phyloP scores from a whole-genome alignment of 2,329 filamentous ascomycete genomes.

The Aspergillus neotritici region DNA sequence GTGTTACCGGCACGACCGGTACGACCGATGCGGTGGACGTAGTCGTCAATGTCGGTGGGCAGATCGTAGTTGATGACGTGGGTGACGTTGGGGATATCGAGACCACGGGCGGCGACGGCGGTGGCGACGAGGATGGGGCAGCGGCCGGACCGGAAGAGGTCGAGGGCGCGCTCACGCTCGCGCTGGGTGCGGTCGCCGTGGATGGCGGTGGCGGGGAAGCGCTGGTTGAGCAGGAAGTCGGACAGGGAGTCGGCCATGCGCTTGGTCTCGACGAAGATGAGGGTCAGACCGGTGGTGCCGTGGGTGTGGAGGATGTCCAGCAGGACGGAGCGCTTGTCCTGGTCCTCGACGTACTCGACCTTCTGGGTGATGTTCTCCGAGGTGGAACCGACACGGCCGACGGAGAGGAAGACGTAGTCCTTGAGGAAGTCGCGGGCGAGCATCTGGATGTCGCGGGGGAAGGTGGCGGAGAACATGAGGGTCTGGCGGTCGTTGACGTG shows the following conservation, averaged over 20 bases:
- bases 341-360: slow-evolving; percentile 94
- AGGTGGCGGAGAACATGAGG: slow-evolving; percentile 99
- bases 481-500: slow-evolving; percentile 77
- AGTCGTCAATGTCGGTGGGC: slow-evolving; percentile 98
- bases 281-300: slow-evolving; percentile 70
- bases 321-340: slow-evolving; percentile 95
- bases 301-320: slow-evolving; percentile 97
- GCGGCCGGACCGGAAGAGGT: slow-evolving; percentile 93
- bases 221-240: slow-evolving; percentile 97
- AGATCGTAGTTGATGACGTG: slow-evolving; percentile 99
- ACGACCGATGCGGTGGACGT: slow-evolving; percentile 99
- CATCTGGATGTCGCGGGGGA: slow-evolving; percentile 99
- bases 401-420: slow-evolving; percentile 98
- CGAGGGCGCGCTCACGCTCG: slow-evolving; percentile 94
- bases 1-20: slow-evolving; percentile 99
- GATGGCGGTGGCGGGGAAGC: slow-evolving; percentile 95
- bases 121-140: slow-evolving; percentile 97
- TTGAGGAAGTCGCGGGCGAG: slow-evolving; percentile 97
- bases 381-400: slow-evolving; percentile 95
- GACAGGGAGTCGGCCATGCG: slow-evolving; percentile 97
- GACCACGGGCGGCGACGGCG: slow-evolving; percentile 83
- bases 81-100: slow-evolving; percentile 93
- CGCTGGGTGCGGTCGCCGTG: slow-evolving; percentile 98
- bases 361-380: slow-evolving; percentile 99
- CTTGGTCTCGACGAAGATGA: slow-evolving; percentile 99